phyloP scores from a whole-genome alignment of 2,329 filamentous ascomycete genomes.

The Colletotrichum costaricense region DNA sequence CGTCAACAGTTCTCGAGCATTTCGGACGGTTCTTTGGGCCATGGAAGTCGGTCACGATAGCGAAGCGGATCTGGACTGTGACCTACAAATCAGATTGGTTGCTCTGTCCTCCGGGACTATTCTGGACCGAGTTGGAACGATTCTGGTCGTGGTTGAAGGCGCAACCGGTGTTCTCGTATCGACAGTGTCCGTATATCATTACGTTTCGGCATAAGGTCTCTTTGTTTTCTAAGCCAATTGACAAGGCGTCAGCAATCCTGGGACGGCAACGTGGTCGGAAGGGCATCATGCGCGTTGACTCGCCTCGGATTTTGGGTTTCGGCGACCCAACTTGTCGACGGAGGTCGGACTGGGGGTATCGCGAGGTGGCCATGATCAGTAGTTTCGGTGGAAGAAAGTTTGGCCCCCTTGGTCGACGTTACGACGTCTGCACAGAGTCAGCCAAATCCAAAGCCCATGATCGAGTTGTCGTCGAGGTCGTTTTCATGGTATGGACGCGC shows the following conservation, averaged over 20 bases:
- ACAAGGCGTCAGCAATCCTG: slow-evolving; percentile 35
- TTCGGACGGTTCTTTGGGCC: not conserved
- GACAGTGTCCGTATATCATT: slow-evolving; percentile 91
- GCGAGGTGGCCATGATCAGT: slow-evolving; percentile 58
- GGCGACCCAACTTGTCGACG: slow-evolving; percentile 67
- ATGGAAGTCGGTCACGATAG: not conserved
- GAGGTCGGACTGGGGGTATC: slow-evolving; percentile 58
- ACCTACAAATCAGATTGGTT: slow-evolving; percentile 64
- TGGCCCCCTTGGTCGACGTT: slow-evolving; percentile 52
- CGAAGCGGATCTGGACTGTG: not conserved
- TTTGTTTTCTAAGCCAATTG: slow-evolving; percentile 73
- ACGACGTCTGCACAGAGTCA: slow-evolving; percentile 51
- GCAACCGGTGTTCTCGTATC: slow-evolving; percentile 91
- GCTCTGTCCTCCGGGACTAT: slow-evolving; percentile 28
- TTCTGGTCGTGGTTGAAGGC: slow-evolving; percentile 88
- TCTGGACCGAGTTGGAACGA: slow-evolving; percentile 56
- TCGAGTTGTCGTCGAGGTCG: slow-evolving; percentile 17
- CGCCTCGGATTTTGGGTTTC: slow-evolving; percentile 67
- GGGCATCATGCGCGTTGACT: slow-evolving; percentile 39
- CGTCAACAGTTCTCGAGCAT: not conserved
- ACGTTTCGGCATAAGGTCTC: slow-evolving; percentile 94
- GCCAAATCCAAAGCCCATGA: slow-evolving; percentile 32
- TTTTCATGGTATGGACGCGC: slow-evolving; percentile 24
- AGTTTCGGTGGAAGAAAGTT: slow-evolving; percentile 38
- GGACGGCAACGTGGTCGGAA: slow-evolving; percentile 31